A percentile compares a stretch with the other conserved stretches of the same genome.
phyloP scores from a whole-genome alignment of 1,139 yeast species.

The Scheffersomyces quercinus region DNA sequence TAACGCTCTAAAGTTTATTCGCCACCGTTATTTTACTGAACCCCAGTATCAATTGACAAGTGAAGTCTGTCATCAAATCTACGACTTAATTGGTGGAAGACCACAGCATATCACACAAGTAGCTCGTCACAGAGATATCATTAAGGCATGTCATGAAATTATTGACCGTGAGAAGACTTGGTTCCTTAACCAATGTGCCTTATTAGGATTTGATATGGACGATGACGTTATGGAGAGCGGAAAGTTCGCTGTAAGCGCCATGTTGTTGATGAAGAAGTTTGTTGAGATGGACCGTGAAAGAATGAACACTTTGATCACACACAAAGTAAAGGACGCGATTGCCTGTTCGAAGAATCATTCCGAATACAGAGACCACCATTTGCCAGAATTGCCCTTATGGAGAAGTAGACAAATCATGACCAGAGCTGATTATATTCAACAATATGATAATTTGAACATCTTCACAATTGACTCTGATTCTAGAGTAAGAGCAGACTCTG shows the following conservation, averaged over 20 bases:
- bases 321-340: slow-evolving; percentile 12
- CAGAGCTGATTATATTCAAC: slow-evolving; percentile 75
- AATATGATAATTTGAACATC: slow-evolving; percentile 71
- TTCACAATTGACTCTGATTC: slow-evolving; percentile 78
- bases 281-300: slow-evolving; percentile 63
- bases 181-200: slow-evolving; percentile 82
- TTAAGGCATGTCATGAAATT: slow-evolving; percentile 65
- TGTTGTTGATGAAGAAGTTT: slow-evolving; percentile 71
- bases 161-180: slow-evolving; percentile 83
- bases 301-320: slow-evolving; percentile 29
- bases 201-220: slow-evolving; percentile 77
- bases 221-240: slow-evolving; percentile 90
- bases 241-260: slow-evolving; percentile 74
- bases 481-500: slow-evolving; percentile 76
- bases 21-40: slow-evolving; percentile 44
- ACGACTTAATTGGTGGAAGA: slow-evolving; percentile 77
- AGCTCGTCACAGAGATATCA: slow-evolving; percentile 61
- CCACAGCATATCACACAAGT: slow-evolving; percentile 82
- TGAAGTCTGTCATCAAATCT: slow-evolving; percentile 53
- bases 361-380: slow-evolving; percentile 42
- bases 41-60: slow-evolving; percentile 24
- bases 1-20: slow-evolving; percentile 54
- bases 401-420: slow-evolving; percentile 85
- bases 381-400: slow-evolving; percentile 82
- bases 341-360: slow-evolving; percentile 6